Evolutionary conservation across 2,329 filamentous ascomycete species (phyloP).

Genomic region (Cladophialophora immunda): DNA sequence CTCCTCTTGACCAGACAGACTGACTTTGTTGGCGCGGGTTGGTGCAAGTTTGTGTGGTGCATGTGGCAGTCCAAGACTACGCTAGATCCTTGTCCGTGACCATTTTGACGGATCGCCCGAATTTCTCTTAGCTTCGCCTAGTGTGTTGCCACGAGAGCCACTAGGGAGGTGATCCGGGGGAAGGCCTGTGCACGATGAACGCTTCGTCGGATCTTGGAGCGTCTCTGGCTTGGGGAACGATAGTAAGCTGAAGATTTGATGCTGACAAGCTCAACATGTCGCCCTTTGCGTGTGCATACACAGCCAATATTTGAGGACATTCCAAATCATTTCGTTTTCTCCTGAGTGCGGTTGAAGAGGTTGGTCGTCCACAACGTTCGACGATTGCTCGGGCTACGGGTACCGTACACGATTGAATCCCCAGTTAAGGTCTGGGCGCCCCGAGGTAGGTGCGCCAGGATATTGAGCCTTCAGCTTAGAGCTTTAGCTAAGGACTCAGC

Average conservation of each 20-base stretch:
- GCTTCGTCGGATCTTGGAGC: not conserved
- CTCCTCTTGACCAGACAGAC: not conserved
- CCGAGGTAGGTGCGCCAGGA: not conserved
- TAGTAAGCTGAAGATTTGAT: not conserved
- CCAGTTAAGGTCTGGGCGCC: not conserved
- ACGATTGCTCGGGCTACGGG: not conserved
- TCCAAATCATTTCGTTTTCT: not conserved
- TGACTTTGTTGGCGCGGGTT: not conserved
- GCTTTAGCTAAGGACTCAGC: not conserved
- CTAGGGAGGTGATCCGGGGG: conserved; percentile 6
- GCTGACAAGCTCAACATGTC: not conserved
- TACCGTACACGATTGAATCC: not conserved
- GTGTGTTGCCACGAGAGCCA: conserved; percentile 6
- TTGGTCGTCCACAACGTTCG: not conserved
- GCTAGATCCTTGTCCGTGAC: not conserved
- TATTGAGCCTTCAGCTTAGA: not conserved
- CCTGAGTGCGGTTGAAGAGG: not conserved
- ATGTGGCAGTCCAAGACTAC: not conserved
- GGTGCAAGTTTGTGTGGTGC: too few relatives aligned
- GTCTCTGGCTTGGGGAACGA: not conserved
- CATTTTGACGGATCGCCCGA: not conserved
- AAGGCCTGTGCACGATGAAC: conserved; percentile 14
- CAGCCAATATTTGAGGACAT: not conserved
- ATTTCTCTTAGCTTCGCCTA: conserved; percentile 1
- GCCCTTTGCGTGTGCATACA: not conserved